Conservation (phyloP, 805 yeast species). For the Saccharomycopsis sp. region DNA sequence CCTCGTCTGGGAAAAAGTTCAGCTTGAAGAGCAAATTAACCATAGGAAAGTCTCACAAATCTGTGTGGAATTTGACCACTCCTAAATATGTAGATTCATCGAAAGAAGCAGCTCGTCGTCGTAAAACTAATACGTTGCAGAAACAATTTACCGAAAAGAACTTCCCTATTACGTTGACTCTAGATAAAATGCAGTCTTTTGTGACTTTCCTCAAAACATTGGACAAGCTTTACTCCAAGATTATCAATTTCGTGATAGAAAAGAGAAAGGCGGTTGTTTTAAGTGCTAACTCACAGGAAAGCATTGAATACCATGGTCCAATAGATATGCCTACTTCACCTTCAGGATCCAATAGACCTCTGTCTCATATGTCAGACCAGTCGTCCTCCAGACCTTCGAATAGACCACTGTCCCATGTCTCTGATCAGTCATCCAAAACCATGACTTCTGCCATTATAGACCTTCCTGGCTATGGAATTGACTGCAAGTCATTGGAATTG, state of each 20-base stretch:
- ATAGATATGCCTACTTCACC: neutral
- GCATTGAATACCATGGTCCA: neutral
- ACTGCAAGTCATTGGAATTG: conserved; percentile 1
- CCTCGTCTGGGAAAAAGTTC: neutral
- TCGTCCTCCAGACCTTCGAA: too few relatives aligned
- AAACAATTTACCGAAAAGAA: conserved; percentile 7
- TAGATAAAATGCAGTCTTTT: conserved; percentile 10
- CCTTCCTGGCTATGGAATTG: neutral
- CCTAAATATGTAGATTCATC: neutral
- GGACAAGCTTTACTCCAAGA: conserved; percentile 5
- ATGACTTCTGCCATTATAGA: neutral
- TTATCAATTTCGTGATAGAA: neutral
- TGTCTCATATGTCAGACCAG: neutral
- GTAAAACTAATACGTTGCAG: neutral
- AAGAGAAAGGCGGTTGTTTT: neutral
- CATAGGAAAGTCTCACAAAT: neutral
- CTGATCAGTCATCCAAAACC: neutral
- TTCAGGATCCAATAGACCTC: neutral
- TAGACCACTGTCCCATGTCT: neutral
- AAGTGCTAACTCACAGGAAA: neutral
- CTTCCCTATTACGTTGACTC: conserved; percentile 8
- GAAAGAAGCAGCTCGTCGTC: neutral
- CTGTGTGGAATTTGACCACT: neutral
- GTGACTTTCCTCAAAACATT: conserved; percentile 8
- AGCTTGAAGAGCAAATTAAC: neutral